phyloP scores from a whole-genome alignment of 2,329 filamentous ascomycete species.

The Didymellaceae sp. region DNA sequence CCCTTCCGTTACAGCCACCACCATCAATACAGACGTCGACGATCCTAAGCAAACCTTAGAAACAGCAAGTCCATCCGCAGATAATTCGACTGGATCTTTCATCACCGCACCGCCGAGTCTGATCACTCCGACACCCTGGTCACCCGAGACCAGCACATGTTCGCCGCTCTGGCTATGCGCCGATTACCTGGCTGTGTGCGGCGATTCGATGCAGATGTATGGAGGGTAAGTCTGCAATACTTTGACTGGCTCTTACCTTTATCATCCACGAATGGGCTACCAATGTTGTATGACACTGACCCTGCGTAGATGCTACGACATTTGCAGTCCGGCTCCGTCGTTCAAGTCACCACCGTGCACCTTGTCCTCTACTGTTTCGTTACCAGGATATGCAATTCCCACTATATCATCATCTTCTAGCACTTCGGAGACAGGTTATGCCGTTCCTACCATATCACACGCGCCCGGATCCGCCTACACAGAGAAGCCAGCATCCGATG shows the following conservation, averaged over 20 bases:
- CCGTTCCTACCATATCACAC: neutral
- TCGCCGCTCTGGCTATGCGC: constrained; percentile 14
- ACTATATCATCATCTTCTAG: neutral
- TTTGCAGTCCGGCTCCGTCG: constrained; percentile 10
- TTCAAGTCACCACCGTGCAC: constrained; percentile 14
- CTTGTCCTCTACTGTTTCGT: constrained; percentile 1
- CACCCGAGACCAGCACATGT: no score
- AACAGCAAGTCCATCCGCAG: neutral
- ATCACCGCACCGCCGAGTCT: constrained; percentile 1
- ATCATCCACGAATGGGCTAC: no score
- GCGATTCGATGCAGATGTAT: constrained; percentile 2
- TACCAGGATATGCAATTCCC: neutral
- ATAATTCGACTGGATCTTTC: neutral
- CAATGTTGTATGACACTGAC: no score
- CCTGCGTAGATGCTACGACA: constrained; percentile 21
- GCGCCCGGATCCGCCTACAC: constrained; percentile 4
- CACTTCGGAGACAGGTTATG: neutral
- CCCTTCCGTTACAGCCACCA: neutral
- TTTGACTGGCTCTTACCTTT: neutral
- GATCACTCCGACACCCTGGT: neutral
- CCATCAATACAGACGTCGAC: no score
- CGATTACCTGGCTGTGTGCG: constrained; percentile 16
- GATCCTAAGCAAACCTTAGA: neutral
- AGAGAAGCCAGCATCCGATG: neutral
- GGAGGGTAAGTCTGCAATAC: constrained; percentile 12